Conservation (phyloP, 768 basidiomycete genomes). For the Trametes maxima region DNA sequence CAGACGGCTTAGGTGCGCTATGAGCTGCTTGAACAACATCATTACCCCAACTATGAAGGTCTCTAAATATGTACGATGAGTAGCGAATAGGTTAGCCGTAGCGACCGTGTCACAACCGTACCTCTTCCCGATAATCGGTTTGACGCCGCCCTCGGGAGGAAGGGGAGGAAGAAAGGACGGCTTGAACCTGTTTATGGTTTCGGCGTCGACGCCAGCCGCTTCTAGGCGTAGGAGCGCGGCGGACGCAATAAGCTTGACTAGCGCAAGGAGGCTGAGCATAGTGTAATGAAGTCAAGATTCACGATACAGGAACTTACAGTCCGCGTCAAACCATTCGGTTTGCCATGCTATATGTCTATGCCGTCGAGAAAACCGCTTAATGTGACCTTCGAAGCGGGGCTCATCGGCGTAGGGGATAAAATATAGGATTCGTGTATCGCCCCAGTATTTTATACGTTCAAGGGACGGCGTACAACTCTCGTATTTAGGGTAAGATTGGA, state of each 20-base stretch:
- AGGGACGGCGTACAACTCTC: constrained; percentile 50
- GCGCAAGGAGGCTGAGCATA: too few relatives aligned
- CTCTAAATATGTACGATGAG: not conserved
- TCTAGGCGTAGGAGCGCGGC: constrained; percentile 47
- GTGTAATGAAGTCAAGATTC: not conserved
- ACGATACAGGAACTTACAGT: constrained; percentile 41
- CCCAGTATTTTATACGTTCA: constrained; percentile 30
- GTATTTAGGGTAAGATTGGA: constrained; percentile 38
- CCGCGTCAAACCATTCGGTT: constrained; percentile 41
- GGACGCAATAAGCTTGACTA: constrained; percentile 53
- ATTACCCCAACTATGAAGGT: not conserved
- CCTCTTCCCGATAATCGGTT: not conserved
- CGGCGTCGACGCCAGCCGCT: not conserved
- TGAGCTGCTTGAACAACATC: not conserved
- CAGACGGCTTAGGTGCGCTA: not conserved
- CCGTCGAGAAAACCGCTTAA: constrained; percentile 28
- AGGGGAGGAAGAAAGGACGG: constrained; percentile 3
- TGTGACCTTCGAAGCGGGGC: constrained; percentile 34
- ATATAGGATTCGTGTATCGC: not conserved
- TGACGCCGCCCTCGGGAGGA: not conserved
- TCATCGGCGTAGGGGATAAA: constrained; percentile 57
- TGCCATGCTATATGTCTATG: constrained; percentile 42
- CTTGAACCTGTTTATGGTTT: constrained; percentile 3
- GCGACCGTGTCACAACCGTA: not conserved
- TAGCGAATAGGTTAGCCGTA: not conserved